These are phyloP conservation scores for Basidiobolus meristosporus DNA, from an alignment of 371 early-diverging fungal genomes.

Conservation along the genomic window DNA sequence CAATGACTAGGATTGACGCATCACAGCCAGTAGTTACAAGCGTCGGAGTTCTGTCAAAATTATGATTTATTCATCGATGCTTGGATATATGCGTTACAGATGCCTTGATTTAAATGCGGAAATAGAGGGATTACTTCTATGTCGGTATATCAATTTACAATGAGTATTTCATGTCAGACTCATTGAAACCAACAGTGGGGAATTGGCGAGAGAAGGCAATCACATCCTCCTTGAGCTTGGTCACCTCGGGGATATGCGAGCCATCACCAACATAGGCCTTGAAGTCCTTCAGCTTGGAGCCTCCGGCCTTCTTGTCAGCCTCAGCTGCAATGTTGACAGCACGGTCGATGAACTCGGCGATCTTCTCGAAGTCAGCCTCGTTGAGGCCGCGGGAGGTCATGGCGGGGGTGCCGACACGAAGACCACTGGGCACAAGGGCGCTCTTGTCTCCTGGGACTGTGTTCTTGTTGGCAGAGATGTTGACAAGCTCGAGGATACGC, in stretches of 20 bases:
- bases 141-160: too few species aligned
- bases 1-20: too few species aligned
- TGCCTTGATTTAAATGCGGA: too few species aligned
- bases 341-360: constrained; percentile 72
- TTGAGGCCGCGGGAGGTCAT: constrained; percentile 92
- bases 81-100: too few species aligned
- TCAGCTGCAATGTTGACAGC: constrained; percentile 52
- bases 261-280: constrained; percentile 38
- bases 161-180: constrained; percentile 35
- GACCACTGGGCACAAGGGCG: constrained; percentile 89
- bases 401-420: constrained; percentile 87
- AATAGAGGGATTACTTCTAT: too few species aligned
- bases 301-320: constrained; percentile 18
- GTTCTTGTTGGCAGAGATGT: constrained; percentile 97
- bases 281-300: constrained; percentile 53
- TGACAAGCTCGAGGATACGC: constrained; percentile 79
- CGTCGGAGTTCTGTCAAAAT: too few species aligned
- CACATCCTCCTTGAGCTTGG: constrained; percentile 38
- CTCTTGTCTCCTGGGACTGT: constrained; percentile 93
- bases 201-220: constrained; percentile 37
- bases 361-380: constrained; percentile 67
- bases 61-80: too few species aligned
- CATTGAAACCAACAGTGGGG: constrained; percentile 49
- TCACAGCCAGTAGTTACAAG: too few species aligned
- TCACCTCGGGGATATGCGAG: constrained; percentile 19